Evolutionary conservation across 371 early-diverging fungal species (phyloP), one percentile per base, ranked within the genome.

Genomic region (Cokeromyces recurvatus): DNA sequence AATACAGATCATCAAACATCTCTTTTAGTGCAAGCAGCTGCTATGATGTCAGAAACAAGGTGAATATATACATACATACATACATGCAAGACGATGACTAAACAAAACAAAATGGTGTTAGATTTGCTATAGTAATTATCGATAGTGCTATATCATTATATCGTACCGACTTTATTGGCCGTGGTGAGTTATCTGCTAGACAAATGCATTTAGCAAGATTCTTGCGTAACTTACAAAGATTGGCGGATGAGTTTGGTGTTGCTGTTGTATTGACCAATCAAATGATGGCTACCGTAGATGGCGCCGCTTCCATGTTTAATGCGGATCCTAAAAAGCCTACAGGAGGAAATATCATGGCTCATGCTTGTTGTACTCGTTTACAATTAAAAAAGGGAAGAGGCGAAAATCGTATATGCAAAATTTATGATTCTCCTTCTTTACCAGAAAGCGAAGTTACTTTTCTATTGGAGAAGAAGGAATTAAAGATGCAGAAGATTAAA

Each of bases 281-380:
- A 73, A 98, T 99, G n/a, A 94, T 98, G 3, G 94, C 98, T 0
- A 89, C 86, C 50, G 97, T 98, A 0, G 98, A 99, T 66, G 97
- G 97, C 31, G 89, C 78, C 3, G 78, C 84, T 38, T 67, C 83
- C 15, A 88, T 95, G 90, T 95, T 96, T 77, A 82, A 81, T 43
- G 84, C 90, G 7, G 96, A 98, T 55, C 91, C 92, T 19, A 98
- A 97, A 61, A 99, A 98, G 63, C 98, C 98, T 6, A 94, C 97
- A 47, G 99, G 99, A 32, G 99, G 98, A 27, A 92, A 99, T 64
- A 94, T 99, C 31, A 93, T 98, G 74, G 98, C 99, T 0, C 99
- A 99, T 58, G 86, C 98, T 9, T 97, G 94, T 36, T 45, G 48
- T n/a, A 41, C 41, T 34, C 79, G 92, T 42, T 57, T 94, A 23